These are phyloP conservation scores for Triticum dicoccoides DNA, from an alignment of 176 grass and related monocot species.

Conservation along the genomic window DNA sequence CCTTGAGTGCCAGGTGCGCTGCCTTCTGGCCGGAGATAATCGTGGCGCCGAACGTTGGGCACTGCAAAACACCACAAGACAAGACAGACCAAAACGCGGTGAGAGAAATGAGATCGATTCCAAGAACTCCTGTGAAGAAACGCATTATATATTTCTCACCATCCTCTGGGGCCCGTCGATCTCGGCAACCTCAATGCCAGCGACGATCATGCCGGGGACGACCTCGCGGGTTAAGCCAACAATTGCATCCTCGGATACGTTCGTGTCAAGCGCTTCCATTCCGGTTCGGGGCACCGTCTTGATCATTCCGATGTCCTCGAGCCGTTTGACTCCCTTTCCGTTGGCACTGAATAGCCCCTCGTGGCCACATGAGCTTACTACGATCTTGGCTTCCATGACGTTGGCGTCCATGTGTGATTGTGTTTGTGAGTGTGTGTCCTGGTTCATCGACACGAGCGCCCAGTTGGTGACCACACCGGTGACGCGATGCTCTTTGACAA, in stretches of 20 bases:
- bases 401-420: slow-evolving; percentile 99
- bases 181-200: slow-evolving; percentile 96
- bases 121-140: not conserved
- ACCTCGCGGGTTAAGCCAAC: slow-evolving; percentile 79
- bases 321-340: slow-evolving; percentile 58
- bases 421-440: slow-evolving; percentile 39
- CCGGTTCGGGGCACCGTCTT: slow-evolving; percentile 49
- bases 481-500: slow-evolving; percentile 69
- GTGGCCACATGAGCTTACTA: slow-evolving; percentile 94
- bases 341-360: slow-evolving; percentile 87
- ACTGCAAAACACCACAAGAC: slow-evolving; percentile 30
- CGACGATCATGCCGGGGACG: slow-evolving; percentile 90
- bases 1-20: slow-evolving; percentile 83
- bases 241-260: slow-evolving; percentile 81
- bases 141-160: slow-evolving; percentile 25
- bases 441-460: slow-evolving; percentile 88
- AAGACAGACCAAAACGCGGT: not conserved
- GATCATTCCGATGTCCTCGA: slow-evolving; percentile 93
- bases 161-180: slow-evolving; percentile 93
- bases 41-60: slow-evolving; percentile 96
- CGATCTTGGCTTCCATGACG: slow-evolving; percentile 87
- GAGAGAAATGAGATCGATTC: not conserved
- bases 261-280: slow-evolving; percentile 89
- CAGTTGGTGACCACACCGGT: slow-evolving; percentile 91
- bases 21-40: slow-evolving; percentile 98